Base-by-base conservation (phyloP, 768 basidiomycete species). In the Collybia sordida region DNA sequence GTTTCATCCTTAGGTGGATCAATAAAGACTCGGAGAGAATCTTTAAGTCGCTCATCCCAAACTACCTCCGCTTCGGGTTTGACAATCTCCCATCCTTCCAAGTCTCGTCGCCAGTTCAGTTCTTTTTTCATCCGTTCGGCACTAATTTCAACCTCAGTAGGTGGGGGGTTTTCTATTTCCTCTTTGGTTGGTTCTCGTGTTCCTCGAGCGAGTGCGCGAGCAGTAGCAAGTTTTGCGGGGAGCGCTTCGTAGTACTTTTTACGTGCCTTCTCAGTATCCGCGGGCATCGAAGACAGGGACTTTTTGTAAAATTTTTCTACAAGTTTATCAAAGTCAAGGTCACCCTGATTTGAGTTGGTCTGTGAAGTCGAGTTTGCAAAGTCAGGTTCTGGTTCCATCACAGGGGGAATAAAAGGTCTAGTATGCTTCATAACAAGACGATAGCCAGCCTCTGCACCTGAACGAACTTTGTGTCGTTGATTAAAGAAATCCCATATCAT, bases 401-500 rank as follows among this genome's bases (percentile, higher is more conserved):
- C 70, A 3, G 77, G 64, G 3, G 68, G 67, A 42, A 62, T 66
- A 44, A 95, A 75, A 1, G 85, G 81, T 11, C 93, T 81, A 2
- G 80, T 83, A 40, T 74, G 59, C 5, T 72, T 73, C 66, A 77
- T 73, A 56, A 97, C 78, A 49, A 98, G 74, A 40, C 75, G 72
- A 63, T 90, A 88, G 0, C 87, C 94, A 9, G 87, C 87, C 56
- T 95, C 85, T 8, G 89, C 86, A 25, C 96, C 96, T 11, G 80
- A 67, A 5, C 70, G 79, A n/a, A 93, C 92, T 61, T 88, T 84
- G 41, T 82, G 72, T 6, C 93, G 84, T 63, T 90, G 86, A 64
- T 93, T 94, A 74, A 97, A 98, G 69, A 93, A 93, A 55, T 85
- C 90, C 82, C 84, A 87, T 41, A 96, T 80, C 93, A 96, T 95